Base-by-base conservation (phyloP, 1,284 basidiomycete species). In the Fomitopsis schrenkii region DNA sequence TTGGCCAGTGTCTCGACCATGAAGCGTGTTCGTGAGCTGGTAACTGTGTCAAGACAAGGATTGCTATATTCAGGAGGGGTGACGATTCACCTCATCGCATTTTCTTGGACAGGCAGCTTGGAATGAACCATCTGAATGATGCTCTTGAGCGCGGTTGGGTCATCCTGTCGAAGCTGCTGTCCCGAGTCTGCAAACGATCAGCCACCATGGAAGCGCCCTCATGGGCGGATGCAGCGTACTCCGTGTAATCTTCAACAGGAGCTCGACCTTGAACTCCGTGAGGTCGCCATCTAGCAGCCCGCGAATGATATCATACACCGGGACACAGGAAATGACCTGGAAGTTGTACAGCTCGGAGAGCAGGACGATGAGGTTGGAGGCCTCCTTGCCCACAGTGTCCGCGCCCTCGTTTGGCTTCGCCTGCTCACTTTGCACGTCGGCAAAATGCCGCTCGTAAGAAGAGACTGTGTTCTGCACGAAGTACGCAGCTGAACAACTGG, bases 291-390 rank as follows among this genome's bases (percentile, higher is more conserved):
- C 79, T 53, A 99, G 80, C 60, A 98, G 83, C 8, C 83, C 81
- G 3, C 92, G 87, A 65, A 99, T 89, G 55, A 98, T 74, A 71
- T 98, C 97, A 75, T 96, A 98, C 48, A 98, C 78, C 19, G 99
- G 81, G 4, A 91, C 80, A 62, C 89, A 93, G 1, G 94, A 94
- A 52, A 98, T 84, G 28, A 98, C 93, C 74, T 94, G 92, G 70
- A 98, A 93, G 73, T 98, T 98, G 80, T 98, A 98, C 41, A 99
- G 78, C 72, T 98, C 94, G 2, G 94, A 92, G 26, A 98, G 79
- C 9, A 99, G 82, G 0, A 94, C 86, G 38, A 96, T 82, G 35
- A 99, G 77, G 73, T 99, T 99, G 17, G 91, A 87, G 63, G 89
- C 90, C 73, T 97, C 93, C 75, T 98, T 98, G 36, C 91, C 90